phyloP scores from a whole-genome alignment of 2,329 filamentous ascomycete species.

The Akanthomyces dipterigenus region DNA sequence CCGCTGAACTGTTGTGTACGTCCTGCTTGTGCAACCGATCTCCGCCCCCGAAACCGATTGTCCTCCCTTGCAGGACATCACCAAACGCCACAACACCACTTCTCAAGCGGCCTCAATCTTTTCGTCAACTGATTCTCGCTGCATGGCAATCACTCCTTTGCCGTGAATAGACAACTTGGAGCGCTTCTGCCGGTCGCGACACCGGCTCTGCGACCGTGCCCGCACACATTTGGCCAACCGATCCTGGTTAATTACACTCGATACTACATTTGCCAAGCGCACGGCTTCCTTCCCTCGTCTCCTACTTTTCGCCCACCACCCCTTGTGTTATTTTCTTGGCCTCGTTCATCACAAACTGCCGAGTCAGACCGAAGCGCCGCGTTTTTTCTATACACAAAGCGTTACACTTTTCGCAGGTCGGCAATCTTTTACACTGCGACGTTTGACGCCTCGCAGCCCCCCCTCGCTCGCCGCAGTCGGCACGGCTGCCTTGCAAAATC shows the following conservation, averaged over 20 bases:
- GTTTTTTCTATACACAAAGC: not conserved
- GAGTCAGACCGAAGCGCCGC: not conserved
- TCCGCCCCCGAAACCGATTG: not conserved
- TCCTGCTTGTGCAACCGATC: not conserved
- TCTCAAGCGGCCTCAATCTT: not conserved
- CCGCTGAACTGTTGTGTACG: not conserved
- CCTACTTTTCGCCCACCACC: not conserved
- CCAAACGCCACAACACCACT: not conserved
- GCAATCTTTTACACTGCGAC: not conserved
- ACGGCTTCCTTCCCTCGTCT: not conserved
- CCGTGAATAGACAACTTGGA: not conserved
- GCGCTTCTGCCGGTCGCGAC: too few species aligned
- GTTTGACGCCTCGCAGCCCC: not conserved
- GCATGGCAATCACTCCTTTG: not conserved
- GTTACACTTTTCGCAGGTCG: not conserved
- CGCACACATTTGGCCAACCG: not conserved
- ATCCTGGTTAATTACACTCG: not conserved
- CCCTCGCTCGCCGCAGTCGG: not conserved
- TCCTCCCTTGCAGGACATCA: not conserved
- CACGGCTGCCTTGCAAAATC: not conserved
- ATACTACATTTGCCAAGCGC: not conserved
- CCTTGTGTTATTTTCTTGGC: not conserved
- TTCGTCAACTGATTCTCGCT: not conserved
- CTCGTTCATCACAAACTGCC: not conserved
- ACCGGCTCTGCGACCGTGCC: not conserved